Evolutionary conservation across 1,284 basidiomycete species (phyloP), one percentile per base, ranked within the genome.

Genomic region (Entoloma clypeatum): DNA sequence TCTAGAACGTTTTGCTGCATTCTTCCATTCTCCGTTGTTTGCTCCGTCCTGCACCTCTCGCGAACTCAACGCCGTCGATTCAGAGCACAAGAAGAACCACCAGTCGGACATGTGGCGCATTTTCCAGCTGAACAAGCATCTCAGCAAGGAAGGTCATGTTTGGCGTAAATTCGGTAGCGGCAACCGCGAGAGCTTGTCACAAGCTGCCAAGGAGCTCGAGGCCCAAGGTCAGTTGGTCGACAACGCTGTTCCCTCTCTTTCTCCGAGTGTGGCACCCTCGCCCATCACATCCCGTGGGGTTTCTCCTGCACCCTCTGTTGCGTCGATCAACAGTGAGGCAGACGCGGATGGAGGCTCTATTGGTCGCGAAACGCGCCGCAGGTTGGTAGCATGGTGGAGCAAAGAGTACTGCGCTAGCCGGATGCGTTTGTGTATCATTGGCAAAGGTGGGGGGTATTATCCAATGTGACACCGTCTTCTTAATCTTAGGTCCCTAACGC

Each of bases 31-130:
- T 27, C 96, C 96, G 0, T 75, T 96, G 38, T 99, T 99, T 59
- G 71, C 89, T 8, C 79, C 87, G 0, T 91, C 89, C 11, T 95
- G 95, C 61, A 95, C 95, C 0, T 80, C 87, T 39, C 81, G 96
- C 33, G 96, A 99, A 66, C 80, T 98, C 51, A 93, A 94, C 53
- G 96, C 96, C 1, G 96, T 99, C 25, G 88, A 99, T 61, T 97
- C 93, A 1, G 96, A 99, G 61, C 89, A 99, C 75, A 93, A 92
- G 72, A 99, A 99, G 73, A 99, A 99, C 60, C 77, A 92, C 38
- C 95, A 98, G 65, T 73, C 72, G n/a, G 95, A 99, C 62, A 70
- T 86, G 58, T 98, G 94, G 93, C 81, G 96, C n/a, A 82, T 94
- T 42, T 98, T 90, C 67, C 96, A 99, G 65, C 70, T 98, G 18